A percentile compares a stretch with the other conserved stretches of the same genome.
Evolutionary conservation across 768 basidiomycete species (phyloP).

Genomic region (Mycena chlorophos): DNA sequence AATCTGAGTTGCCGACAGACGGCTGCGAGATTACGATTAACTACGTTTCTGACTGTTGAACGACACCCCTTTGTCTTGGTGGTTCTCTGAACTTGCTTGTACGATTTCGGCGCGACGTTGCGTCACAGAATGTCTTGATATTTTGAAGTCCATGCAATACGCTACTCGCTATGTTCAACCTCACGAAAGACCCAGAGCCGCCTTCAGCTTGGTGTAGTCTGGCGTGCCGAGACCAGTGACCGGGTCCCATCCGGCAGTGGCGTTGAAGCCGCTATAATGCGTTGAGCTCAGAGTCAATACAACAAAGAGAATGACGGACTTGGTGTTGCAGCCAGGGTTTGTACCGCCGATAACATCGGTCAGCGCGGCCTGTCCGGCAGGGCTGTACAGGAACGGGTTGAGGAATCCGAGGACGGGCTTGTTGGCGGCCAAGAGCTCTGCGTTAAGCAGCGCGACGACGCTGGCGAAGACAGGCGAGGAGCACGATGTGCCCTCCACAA

Average conservation of each 20-base stretch:
- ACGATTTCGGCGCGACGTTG: too few relatives aligned
- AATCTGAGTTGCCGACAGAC: background rate
- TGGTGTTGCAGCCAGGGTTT: conserved; percentile 14
- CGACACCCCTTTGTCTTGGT: too few relatives aligned
- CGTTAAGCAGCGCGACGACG: conserved; percentile 38
- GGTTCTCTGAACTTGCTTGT: too few relatives aligned
- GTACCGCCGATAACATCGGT: conserved; percentile 35
- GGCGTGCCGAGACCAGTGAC: conserved; percentile 9
- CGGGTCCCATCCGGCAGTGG: conserved; percentile 13
- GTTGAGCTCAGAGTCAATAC: background rate
- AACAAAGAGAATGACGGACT: background rate
- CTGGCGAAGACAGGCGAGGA: conserved; percentile 45
- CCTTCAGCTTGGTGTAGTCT: conserved; percentile 11
- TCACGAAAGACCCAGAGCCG: conserved; percentile 18
- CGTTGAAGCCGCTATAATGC: background rate
- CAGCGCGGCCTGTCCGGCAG: conserved; percentile 22
- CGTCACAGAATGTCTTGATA: too few relatives aligned
- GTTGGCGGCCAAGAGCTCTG: conserved; percentile 10
- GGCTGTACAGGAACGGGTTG: conserved; percentile 23
- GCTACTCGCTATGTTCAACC: too few relatives aligned
- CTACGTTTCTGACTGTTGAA: conserved; percentile 17
- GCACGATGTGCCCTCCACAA: conserved; percentile 44
- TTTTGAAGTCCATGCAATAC: too few relatives aligned
- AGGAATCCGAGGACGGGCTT: conserved; percentile 11
- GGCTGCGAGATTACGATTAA: conserved; percentile 18